phyloP scores from a whole-genome alignment of 192 early-diverging fungal genomes.

The Coemansia sp. region DNA sequence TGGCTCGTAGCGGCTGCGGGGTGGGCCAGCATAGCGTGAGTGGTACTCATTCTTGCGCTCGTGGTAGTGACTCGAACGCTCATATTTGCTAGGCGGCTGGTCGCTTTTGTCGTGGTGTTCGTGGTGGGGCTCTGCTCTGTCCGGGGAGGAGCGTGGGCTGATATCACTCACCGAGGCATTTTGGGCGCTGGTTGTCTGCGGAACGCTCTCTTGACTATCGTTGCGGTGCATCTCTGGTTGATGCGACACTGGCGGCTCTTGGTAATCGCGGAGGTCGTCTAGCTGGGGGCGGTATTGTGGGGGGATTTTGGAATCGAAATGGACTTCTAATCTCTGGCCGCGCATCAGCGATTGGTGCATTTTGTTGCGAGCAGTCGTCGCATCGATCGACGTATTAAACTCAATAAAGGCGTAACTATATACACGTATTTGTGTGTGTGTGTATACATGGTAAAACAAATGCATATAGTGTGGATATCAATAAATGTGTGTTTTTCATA shows the following conservation, averaged over 20 bases:
- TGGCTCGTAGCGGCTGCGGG: not conserved
- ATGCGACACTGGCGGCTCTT: not conserved
- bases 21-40: too few species aligned
- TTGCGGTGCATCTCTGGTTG: not conserved
- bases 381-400: slow-evolving; percentile 25
- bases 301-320: slow-evolving; percentile 45
- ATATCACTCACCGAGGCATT: too few species aligned
- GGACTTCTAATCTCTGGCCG: slow-evolving; percentile 27
- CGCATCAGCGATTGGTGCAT: slow-evolving; percentile 23
- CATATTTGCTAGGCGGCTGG: not conserved
- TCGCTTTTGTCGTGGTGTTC: not conserved
- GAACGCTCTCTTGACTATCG: not conserved
- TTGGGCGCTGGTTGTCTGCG: not conserved
- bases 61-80: too few species aligned
- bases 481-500: too few species aligned
- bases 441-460: too few species aligned
- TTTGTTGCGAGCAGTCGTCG: slow-evolving; percentile 28
- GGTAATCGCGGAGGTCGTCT: not conserved
- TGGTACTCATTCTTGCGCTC: too few species aligned
- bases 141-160: not conserved
- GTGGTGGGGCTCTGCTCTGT: not conserved
- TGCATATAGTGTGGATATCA: too few species aligned
- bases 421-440: not conserved
- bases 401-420: slow-evolving; percentile 47
- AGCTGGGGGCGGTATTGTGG: slow-evolving; percentile 15